Evolutionary conservation across 2,329 filamentous ascomycete species (phyloP), one percentile per base, ranked within the genome.

Genomic region (Lasiodiplodia gonubiensis): DNA sequence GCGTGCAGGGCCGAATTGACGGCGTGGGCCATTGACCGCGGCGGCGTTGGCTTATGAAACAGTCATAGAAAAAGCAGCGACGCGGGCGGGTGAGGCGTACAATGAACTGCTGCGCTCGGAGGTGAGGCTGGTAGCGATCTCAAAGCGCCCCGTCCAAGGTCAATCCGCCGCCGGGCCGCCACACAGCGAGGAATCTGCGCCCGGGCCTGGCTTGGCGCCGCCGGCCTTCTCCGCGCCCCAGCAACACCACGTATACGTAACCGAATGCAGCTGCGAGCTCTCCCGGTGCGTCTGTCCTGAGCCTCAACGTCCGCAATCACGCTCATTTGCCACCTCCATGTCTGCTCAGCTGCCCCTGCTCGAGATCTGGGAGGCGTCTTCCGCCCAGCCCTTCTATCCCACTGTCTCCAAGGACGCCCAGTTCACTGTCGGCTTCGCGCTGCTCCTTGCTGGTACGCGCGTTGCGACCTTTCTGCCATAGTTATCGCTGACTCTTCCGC

Each of bases 281-380:
- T 51, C 30, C 46, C 27, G 59, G 46, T 63, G 59, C 59, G 46
- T 63, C 30, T 51, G 6, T n/a, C 39, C 46, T 48, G 57, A 63
- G 59, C 59, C 46, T 51, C 59, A 35, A 23, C 59, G 25, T 14
- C 46, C 59, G 25, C 27, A 18, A 48, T 46, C n/a, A 51, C 59
- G 30, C 59, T 63, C 42, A 23, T 51, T 63, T 33, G 46, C 59
- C 46, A 51, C 33, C 11, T 42, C 60, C 53, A 67, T 68, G 63
- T 68, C 67, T 66, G 51, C 64, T n/a, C 21, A 39, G 16, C 54
- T 51, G 85, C 85, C 97, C 81, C 89, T 84, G 61, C 77, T 90
- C 82, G 89, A 95, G 80, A 87, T 97, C 84, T 98, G 94, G 94
- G 91, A 96, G 86, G 92, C 92, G 86, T 92, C 94, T 83, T 88